Evolutionary conservation across 2,329 filamentous ascomycete genomes (phyloP).

Genomic region (Leptographium galeiforme): DNA sequence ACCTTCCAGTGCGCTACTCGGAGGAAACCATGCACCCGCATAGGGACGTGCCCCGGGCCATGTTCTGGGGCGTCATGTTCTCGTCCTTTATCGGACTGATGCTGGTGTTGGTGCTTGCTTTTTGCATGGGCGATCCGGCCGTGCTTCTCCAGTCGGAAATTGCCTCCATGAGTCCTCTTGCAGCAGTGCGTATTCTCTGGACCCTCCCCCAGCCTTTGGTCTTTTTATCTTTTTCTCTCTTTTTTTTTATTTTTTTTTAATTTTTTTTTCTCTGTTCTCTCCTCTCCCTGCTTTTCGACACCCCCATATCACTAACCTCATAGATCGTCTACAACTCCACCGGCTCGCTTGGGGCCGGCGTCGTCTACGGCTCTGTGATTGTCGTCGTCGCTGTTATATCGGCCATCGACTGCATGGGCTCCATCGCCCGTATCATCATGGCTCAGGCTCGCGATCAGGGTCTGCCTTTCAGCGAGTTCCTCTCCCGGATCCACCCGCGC

Average conservation of each 20-base stretch:
- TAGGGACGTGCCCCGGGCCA: slow-evolving; percentile 1
- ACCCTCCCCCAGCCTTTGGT: too few species aligned
- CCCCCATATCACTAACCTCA: neutral
- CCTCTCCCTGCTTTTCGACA: neutral
- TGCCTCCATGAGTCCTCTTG: neutral
- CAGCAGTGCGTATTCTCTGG: neutral
- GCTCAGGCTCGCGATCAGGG: slow-evolving; percentile 1
- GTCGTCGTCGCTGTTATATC: neutral
- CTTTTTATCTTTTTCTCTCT: too few species aligned
- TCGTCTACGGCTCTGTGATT: slow-evolving; percentile 1
- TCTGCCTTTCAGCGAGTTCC: neutral
- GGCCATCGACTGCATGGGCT: slow-evolving; percentile 2
- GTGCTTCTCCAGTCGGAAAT: neutral
- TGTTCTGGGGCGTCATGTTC: slow-evolving; percentile 2
- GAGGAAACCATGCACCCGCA: slow-evolving; percentile 1
- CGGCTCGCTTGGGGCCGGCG: neutral
- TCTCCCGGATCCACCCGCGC: neutral
- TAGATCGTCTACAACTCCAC: slow-evolving; percentile 4
- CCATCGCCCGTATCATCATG: slow-evolving; percentile 3
- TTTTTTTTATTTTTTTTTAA: too few species aligned
- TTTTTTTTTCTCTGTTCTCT: neutral
- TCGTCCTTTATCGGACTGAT: slow-evolving; percentile 1
- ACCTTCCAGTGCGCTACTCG: slow-evolving; percentile 1
- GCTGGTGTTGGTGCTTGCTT: neutral
- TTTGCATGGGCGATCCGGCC: slow-evolving; percentile 1